These are phyloP conservation scores for Sarcodon aspratus DNA, from an alignment of 768 basidiomycete species.

Conservation along the genomic window DNA sequence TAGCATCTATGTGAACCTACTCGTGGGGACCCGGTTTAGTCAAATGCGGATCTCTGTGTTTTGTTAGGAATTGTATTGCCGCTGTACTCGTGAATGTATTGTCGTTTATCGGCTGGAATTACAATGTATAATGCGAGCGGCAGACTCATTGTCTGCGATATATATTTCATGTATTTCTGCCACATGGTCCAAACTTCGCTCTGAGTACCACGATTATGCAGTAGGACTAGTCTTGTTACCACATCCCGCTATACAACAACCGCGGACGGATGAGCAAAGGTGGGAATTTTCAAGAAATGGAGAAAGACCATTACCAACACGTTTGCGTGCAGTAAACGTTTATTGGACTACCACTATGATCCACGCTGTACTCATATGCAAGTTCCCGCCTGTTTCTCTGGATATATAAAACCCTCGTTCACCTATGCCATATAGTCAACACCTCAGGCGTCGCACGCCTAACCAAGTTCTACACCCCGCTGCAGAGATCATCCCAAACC, in stretches of 20 bases:
- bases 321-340: too few relatives aligned
- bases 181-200: too few relatives aligned
- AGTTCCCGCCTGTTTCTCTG: conserved; percentile 8
- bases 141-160: too few relatives aligned
- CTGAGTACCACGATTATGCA: too few relatives aligned
- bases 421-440: conserved; percentile 51
- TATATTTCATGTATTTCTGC: too few relatives aligned
- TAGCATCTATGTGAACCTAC: conserved; percentile 14
- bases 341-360: conserved; percentile 38
- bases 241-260: too few relatives aligned
- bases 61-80: too few relatives aligned
- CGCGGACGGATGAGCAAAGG: conserved; percentile 3
- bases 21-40: conserved; percentile 1
- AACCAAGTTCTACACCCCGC: conserved; percentile 82
- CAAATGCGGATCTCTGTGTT: neutral
- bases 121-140: too few relatives aligned
- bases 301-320: too few relatives aligned
- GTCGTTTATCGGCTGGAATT: too few relatives aligned
- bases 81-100: too few relatives aligned
- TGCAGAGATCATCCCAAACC: conserved; percentile 53
- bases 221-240: too few relatives aligned
- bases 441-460: conserved; percentile 80
- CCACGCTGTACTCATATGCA: conserved; percentile 80
- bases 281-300: conserved; percentile 1
- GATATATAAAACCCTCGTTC: neutral